phyloP scores from a whole-genome alignment of 176 grass and related monocot species.

The Oryza nivara region DNA sequence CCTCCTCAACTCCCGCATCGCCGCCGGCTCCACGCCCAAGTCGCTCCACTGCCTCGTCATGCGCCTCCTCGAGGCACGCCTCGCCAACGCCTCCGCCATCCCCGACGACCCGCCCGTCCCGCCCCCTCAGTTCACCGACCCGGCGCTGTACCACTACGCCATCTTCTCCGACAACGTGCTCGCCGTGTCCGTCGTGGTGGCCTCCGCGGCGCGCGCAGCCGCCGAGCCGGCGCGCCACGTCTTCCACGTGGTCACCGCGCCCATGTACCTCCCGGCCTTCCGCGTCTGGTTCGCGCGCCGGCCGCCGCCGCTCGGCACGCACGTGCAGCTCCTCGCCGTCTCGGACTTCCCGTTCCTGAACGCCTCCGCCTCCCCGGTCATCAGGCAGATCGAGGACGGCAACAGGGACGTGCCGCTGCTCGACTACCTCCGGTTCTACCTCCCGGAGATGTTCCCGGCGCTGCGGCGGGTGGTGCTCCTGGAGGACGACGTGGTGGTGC shows the following conservation, averaged over 20 bases:
- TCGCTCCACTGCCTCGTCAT: conserved; percentile 92
- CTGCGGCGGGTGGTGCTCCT: conserved; percentile 68
- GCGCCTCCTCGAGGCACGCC: conserved; percentile 75
- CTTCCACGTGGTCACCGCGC: conserved; percentile 76
- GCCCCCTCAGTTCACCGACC: conserved; percentile 49
- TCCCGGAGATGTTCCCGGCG: conserved; percentile 75
- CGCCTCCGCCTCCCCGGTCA: conserved; percentile 67
- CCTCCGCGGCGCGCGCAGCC: conserved; percentile 68
- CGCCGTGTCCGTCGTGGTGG: conserved; percentile 78
- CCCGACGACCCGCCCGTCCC: conserved; percentile 14
- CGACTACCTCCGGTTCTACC: conserved; percentile 82
- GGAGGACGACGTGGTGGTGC: conserved; percentile 95
- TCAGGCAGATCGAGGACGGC: conserved; percentile 67
- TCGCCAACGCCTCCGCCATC: conserved; percentile 61
- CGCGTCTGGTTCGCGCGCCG: conserved; percentile 79
- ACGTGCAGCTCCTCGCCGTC: conserved; percentile 58
- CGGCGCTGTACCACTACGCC: conserved; percentile 73
- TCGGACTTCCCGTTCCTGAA: conserved; percentile 73
- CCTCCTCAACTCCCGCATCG: conserved; percentile 69
- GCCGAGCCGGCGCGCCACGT: conserved; percentile 66
- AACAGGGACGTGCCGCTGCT: conserved; percentile 64
- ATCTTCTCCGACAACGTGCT: conserved; percentile 86
- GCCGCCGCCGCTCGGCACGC: conserved; percentile 55
- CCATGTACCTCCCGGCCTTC: conserved; percentile 86
- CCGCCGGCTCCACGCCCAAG: conserved; percentile 88